These are phyloP conservation scores for Rhexocercosporidium sp. DNA, from an alignment of 2,329 filamentous ascomycete genomes.

Conservation along the genomic window DNA sequence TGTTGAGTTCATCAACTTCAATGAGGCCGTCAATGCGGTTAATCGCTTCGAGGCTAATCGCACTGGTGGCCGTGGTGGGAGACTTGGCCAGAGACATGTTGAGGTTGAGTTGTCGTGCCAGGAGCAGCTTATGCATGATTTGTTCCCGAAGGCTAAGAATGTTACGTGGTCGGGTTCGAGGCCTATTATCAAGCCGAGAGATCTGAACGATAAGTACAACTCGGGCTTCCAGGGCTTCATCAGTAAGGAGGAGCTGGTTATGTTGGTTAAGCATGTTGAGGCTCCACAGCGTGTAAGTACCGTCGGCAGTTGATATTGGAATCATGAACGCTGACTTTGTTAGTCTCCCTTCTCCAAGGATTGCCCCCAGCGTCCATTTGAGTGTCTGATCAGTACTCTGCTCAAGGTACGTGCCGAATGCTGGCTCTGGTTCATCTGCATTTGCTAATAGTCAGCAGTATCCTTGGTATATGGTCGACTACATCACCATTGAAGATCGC, in stretches of 20 bases:
- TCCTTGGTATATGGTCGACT: conserved; percentile 63
- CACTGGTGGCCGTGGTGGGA: conserved; percentile 47
- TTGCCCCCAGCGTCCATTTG: conserved; percentile 68
- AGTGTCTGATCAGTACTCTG: conserved; percentile 66
- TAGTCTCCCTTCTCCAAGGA: conserved; percentile 65
- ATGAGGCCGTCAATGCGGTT: conserved; percentile 60
- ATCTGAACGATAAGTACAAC: conserved; percentile 45
- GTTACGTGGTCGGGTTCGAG: conserved; percentile 57
- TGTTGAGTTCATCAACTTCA: conserved; percentile 59
- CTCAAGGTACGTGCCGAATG: conserved; percentile 36
- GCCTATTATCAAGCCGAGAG: conserved; percentile 49
- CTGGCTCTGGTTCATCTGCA: conserved; percentile 36
- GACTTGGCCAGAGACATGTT: conserved; percentile 62
- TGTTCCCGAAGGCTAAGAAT: conserved; percentile 64
- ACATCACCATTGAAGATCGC: conserved; percentile 64
- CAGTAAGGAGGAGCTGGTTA: conserved; percentile 65
- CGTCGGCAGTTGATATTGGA: too few species aligned
- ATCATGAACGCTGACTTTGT: conserved; percentile 16
- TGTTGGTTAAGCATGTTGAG: conserved; percentile 68
- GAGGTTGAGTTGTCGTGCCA: conserved; percentile 63
- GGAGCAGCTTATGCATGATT: conserved; percentile 61
- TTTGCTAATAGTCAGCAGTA: conserved; percentile 48
- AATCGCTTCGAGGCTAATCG: conserved; percentile 51
- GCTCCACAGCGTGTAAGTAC: conserved; percentile 65
- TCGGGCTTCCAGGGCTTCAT: conserved; percentile 66